Evolutionary conservation across 192 early-diverging fungal genomes (phyloP), one percentile per base, ranked within the genome.

Genomic region (Phlyctochytrium planicorne): DNA sequence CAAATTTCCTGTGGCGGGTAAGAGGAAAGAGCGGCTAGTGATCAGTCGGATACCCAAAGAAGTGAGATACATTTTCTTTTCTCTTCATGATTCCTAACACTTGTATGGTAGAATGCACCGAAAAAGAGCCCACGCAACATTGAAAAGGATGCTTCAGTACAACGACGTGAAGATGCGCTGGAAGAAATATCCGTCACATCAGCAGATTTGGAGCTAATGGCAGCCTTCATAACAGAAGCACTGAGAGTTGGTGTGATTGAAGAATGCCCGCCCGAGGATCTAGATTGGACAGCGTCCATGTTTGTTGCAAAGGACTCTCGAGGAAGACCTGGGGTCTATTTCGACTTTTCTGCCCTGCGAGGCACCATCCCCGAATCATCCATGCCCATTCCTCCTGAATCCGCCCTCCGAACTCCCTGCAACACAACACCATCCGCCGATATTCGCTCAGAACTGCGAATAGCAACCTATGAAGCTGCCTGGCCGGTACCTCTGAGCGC

Each of bases 381-480:
- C 55, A 6, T 10, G 14, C 55, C 55, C 20, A 57, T 57, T 10
- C 55, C 55, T 4, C 55, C 55, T 4, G 55, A 25, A 57, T 57
- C 55, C 25, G 55, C 27, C 55, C 27, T 29, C 6, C 10, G 12
- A n/a, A 25, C 55, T 29, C 40, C 40, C 40, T 47, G 6, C 40
- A 10, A 14, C 6, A 24, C 55, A 10, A 20, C 55, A 6, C 12
- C 10, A 14, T 6, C 40, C 40, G 6, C 40, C 10, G 10, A 47
- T 14, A 10, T 57, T 10, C 10, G 25, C 55, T 57, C 55, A 6
- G 55, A 57, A 12, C 27, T 57, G 55, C 27, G 6, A 27, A 12
- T 57, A 6, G 55, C 55, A 29, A 57, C 55, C 27, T 57, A 57
- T 27, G 55, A 57, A 10, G 55, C 55, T 12, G 55, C 55, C 20